Evolutionary conservation across 306 rosid genomes (phyloP), one percentile per base, ranked within the genome.

Genomic region (Corylus avellana): DNA sequence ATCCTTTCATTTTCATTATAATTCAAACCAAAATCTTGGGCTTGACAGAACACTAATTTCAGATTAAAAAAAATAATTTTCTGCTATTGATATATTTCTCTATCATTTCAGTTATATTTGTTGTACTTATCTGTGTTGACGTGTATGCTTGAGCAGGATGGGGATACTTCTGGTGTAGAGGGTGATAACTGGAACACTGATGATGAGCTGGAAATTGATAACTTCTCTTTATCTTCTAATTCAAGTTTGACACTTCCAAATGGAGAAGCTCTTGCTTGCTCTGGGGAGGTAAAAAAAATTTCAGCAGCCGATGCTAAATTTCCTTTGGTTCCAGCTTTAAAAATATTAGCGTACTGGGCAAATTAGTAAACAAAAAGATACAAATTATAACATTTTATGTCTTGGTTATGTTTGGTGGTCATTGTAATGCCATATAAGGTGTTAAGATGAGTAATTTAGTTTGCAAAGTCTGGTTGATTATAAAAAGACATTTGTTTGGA

Each of bases 151-250:
- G 42, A 77, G 90, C 90, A 94, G 98, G 90, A 74, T 70, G 94
- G 83, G 47, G 88, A 81, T 75, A 69, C 85, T 80, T 92, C 91
- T 85, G 97, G 86, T 62, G 75, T 72, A 66, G 90, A 83, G 59
- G 71, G 82, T 81, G 94, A 87, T 49, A 79, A 94, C 80, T 94
- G 97, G 98, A 91, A 89, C 81, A 85, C 92, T 10, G 98, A 94
- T 11, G 98, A 94, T 48, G 98, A 94, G 82, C 85, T 79, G 39
- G 98, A 94, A 83, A 91, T 91, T 85, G 91, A 87, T 37, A 84
- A 88, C 78, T 83, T 87, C 69, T 61, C 85, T 39, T 79, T 90
- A 13, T 79, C 92, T 42, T 79, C 96, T 7, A 82, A 84, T 75
- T 78, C 85, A 71, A 57, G 79, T 85, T 83, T 88, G 84, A 59